A percentile compares a stretch with the other conserved stretches of the same genome.
Evolutionary conservation across 192 early-diverging fungal species (phyloP).

Genomic region (Allomyces macrogynus): DNA sequence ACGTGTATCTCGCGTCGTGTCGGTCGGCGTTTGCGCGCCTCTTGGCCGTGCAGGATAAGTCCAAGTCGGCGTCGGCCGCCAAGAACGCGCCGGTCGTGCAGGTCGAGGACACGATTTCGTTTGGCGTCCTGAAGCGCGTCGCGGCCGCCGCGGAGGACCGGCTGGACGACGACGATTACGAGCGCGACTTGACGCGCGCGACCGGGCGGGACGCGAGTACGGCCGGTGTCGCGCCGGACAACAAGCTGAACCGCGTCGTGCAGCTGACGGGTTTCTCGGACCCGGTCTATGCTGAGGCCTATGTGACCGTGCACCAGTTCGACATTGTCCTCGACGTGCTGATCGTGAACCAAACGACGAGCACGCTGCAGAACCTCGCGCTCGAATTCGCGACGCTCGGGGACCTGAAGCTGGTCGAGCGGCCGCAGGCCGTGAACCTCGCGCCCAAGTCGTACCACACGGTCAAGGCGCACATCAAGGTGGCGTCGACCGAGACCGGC

Average conservation of each 20-base stretch:
- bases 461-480: conserved; percentile 95
- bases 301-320: conserved; percentile 91
- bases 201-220: conserved; percentile 40
- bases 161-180: conserved; percentile 45
- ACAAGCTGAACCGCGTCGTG: conserved; percentile 82
- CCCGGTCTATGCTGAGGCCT: conserved; percentile 96
- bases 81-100: not conserved
- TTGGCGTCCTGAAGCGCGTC: not conserved
- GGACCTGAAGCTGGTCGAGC: conserved; percentile 90
- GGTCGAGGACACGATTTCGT: not conserved
- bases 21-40: conserved; percentile 3
- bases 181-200: conserved; percentile 74
- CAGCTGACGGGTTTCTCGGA: conserved; percentile 96
- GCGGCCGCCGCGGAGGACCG: conserved; percentile 3
- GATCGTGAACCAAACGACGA: conserved; percentile 88
- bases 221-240: conserved; percentile 53
- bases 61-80: not conserved
- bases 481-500: conserved; percentile 93
- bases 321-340: conserved; percentile 91
- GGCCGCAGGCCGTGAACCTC: conserved; percentile 66
- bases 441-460: conserved; percentile 83
- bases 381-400: conserved; percentile 97
- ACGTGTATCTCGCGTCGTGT: conserved; percentile 12
- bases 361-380: conserved; percentile 90
- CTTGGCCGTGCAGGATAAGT: not conserved